These are phyloP conservation scores for Rubus parviflorus DNA, from an alignment of 306 rosid species.

Conservation along the genomic window DNA sequence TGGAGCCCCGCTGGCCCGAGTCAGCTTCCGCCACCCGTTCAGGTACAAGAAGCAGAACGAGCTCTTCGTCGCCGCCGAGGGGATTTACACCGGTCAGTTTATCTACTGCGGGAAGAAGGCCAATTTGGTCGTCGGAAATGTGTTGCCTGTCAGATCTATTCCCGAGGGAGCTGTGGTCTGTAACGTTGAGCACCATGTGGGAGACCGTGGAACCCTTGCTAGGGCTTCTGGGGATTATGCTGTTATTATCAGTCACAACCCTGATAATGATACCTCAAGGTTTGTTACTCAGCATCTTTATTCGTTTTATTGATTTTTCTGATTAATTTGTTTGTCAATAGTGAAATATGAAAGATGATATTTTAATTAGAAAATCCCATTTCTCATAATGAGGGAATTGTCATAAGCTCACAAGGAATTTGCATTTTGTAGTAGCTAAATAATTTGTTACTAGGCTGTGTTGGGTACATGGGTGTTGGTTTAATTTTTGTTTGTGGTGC, in stretches of 20 bases:
- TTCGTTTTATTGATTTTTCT: not conserved
- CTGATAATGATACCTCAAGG: constrained; percentile 36
- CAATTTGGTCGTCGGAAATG: constrained; percentile 29
- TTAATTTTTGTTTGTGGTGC: not conserved
- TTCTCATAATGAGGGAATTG: too few relatives aligned
- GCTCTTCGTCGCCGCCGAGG: constrained; percentile 33
- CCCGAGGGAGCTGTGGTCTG: constrained; percentile 37
- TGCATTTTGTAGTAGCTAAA: not conserved
- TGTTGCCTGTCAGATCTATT: constrained; percentile 26
- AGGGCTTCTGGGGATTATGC: constrained; percentile 36
- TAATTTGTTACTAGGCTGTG: not conserved
- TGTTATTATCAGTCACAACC: constrained; percentile 28
- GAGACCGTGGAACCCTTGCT: constrained; percentile 32
- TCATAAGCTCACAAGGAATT: not conserved
- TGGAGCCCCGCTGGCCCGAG: constrained; percentile 28
- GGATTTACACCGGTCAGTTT: constrained; percentile 33
- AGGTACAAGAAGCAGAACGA: constrained; percentile 35
- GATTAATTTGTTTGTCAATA: not conserved
- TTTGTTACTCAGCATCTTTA: not conserved
- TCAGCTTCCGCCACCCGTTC: constrained; percentile 35
- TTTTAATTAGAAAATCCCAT: too few relatives aligned
- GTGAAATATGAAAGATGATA: too few relatives aligned
- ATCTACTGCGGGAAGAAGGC: constrained; percentile 38
- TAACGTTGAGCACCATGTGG: constrained; percentile 33
- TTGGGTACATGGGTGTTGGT: not conserved